Conservation (phyloP, 192 early-diverging fungal species). For the Coemansia sp. region DNA sequence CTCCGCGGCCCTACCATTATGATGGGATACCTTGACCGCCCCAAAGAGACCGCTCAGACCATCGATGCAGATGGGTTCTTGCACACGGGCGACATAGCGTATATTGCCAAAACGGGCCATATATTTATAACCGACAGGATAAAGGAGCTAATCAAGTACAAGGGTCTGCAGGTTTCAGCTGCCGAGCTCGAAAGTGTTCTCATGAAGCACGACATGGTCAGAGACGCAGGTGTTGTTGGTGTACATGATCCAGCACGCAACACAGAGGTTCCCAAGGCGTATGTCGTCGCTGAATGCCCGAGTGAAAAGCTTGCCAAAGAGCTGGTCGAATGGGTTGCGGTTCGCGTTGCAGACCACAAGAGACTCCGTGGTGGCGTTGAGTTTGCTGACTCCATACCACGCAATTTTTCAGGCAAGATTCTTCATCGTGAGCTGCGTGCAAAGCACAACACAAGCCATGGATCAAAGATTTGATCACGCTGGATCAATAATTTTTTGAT, state of each 20-base stretch:
- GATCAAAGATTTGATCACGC: slow-evolving; percentile 11
- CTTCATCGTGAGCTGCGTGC: slow-evolving; percentile 27
- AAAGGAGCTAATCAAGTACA: slow-evolving; percentile 94
- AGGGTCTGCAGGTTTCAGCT: slow-evolving; percentile 74
- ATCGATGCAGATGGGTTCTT: slow-evolving; percentile 75
- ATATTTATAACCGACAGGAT: slow-evolving; percentile 66
- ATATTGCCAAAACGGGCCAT: slow-evolving; percentile 61
- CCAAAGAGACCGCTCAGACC: slow-evolving; percentile 62
- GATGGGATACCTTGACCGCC: slow-evolving; percentile 78
- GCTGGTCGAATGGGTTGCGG: slow-evolving; percentile 20
- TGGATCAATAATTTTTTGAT: slow-evolving; percentile 2
- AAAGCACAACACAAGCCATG: slow-evolving; percentile 7
- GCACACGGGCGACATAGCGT: slow-evolving; percentile 78
- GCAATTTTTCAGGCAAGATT: slow-evolving; percentile 41
- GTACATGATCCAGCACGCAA: slow-evolving; percentile 54
- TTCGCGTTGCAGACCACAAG: slow-evolving; percentile 36
- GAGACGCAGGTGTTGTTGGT: slow-evolving; percentile 68
- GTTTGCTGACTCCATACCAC: slow-evolving; percentile 20
- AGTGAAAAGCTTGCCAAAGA: neutral
- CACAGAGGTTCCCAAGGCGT: slow-evolving; percentile 77
- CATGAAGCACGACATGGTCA: slow-evolving; percentile 61
- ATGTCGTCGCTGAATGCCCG: slow-evolving; percentile 50
- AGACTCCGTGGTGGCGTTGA: slow-evolving; percentile 39
- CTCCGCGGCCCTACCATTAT: slow-evolving; percentile 79
- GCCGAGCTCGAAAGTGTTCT: slow-evolving; percentile 81